Base-by-base conservation (phyloP, 2,329 filamentous ascomycete genomes). In the Cercospora zeae-maydis region DNA sequence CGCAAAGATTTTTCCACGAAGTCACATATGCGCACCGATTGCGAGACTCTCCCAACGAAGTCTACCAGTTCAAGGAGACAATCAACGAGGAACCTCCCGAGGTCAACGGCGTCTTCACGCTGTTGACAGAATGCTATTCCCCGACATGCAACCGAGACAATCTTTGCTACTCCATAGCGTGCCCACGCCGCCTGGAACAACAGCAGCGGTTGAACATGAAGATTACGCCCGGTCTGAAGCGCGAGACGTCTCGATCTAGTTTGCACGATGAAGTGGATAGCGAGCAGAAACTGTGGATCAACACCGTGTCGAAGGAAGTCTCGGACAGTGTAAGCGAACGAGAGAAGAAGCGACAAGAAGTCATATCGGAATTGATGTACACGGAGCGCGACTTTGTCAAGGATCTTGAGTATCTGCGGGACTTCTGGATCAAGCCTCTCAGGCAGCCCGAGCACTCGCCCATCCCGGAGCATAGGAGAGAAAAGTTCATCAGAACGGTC, bases 281-380 rank as follows among this genome's bases (percentile, higher is more conserved):
- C 73, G 93, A 98, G 76, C 95, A 98, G 80, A 98, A 98, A 77
- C 84, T 99, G 37, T 99, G 95, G 95, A 99, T 99, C 78, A 98
- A 98, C 76, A 96, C 93, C 13, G 95, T 99, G 36, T 91, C 93
- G 0, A 95, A 96, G 76, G 95, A 98, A 75, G 83, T 99, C 62
- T 92, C 93, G 0, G 93, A 98, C 70, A 91, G 88, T 73, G 88
- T 97, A 31, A 88, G 87, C 55, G 95, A 99, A 69, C 86, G 86
- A 69, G 95, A 99, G 77, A 96, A 96, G 86, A 98, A 98, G 81
- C 87, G 95, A 49, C 95, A 99, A 75, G 95, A 99, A 75, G 91
- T 99, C 70, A 97, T 99, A 64, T 97, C 93, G 5, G 95, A 99
- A 76, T 88, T 98, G 66, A 97, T 96, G 87, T 99, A 99, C 79